These are phyloP conservation scores for Gymnopus androsaceus DNA, from an alignment of 1,284 basidiomycete species.

Conservation along the genomic window DNA sequence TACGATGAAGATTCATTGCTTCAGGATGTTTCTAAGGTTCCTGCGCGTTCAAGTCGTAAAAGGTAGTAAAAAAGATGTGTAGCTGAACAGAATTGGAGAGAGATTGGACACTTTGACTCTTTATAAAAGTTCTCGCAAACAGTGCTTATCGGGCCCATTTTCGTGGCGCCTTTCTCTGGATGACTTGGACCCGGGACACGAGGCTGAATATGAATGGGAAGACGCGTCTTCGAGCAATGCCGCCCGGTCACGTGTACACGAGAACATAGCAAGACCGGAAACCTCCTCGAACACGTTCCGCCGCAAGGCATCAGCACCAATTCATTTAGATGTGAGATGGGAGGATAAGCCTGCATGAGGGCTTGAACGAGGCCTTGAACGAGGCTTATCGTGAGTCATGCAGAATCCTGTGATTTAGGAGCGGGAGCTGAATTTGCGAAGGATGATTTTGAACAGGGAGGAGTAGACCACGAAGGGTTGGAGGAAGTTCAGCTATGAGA, in stretches of 20 bases:
- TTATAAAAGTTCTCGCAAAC: not conserved
- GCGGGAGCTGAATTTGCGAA: too few species aligned
- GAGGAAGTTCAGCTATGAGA: too few species aligned
- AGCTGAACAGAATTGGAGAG: not conserved
- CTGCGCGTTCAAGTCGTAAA: conserved; percentile 1
- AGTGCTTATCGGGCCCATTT: not conserved
- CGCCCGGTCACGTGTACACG: not conserved
- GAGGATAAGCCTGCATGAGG: not conserved
- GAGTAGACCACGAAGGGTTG: not conserved
- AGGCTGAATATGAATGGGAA: not conserved
- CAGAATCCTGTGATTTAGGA: too few species aligned
- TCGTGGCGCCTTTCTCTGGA: not conserved
- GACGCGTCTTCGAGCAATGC: not conserved
- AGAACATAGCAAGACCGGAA: conserved; percentile 10
- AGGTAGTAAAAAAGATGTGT: not conserved
- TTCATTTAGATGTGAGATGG: not conserved
- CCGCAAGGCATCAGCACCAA: not conserved
- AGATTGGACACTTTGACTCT: not conserved
- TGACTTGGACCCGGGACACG: not conserved
- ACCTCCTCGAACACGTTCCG: conserved; percentile 8
- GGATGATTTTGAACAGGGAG: too few species aligned
- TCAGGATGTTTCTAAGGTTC: not conserved
- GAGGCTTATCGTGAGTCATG: not conserved
- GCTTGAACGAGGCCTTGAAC: not conserved
- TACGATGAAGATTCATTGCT: not conserved